Evolutionary conservation across 805 yeast species (phyloP), one percentile per base, ranked within the genome.

Genomic region (Metschnikowia lunata): DNA sequence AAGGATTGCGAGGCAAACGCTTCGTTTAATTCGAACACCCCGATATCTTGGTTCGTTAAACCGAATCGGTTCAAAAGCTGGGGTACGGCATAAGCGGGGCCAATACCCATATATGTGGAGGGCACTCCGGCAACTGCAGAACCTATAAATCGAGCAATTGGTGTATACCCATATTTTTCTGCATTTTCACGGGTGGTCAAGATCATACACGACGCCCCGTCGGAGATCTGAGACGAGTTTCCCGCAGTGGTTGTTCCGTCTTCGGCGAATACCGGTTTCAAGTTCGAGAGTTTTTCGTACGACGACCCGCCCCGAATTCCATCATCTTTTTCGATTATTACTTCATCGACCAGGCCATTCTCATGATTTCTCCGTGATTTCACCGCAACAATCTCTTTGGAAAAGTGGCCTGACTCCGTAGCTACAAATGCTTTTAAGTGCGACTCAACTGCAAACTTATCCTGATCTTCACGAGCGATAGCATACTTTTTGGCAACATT

Each of bases 1-100:
- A 58, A 46, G 30, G 51, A 45, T 33, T 57, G 55, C 15, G 47
- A 39, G 5, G 43, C 47, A 31, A 40, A 44, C 1, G 43, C 72
- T 28, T 82, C 71, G 52, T 81, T 79, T 33, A 64, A 51, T 46
- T 67, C 60, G 62, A 90, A 88, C 4, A 91, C 63, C 50, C 84
- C 76, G 31, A 91, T 76, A 0, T 88, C 81, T 57, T 90, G 91
- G 59, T 87, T 36, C 23, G 30, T 11, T 31, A 45, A 30, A 6
- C 34, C 30, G 36, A 45, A 36, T 14, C 47, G 23, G 29, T 8
- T 37, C 45, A 36, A 33, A 37, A 32, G 45, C 42, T 30, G 45
- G 10, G 48, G 48, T 8, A 37, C 42, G 4, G 45, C 48, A 26
- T 8, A 32, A 13, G 48, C 42, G n/a, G 45, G 42, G n/a, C 45